phyloP scores from a whole-genome alignment of 768 basidiomycete genomes.

The Termitomyces sp. region DNA sequence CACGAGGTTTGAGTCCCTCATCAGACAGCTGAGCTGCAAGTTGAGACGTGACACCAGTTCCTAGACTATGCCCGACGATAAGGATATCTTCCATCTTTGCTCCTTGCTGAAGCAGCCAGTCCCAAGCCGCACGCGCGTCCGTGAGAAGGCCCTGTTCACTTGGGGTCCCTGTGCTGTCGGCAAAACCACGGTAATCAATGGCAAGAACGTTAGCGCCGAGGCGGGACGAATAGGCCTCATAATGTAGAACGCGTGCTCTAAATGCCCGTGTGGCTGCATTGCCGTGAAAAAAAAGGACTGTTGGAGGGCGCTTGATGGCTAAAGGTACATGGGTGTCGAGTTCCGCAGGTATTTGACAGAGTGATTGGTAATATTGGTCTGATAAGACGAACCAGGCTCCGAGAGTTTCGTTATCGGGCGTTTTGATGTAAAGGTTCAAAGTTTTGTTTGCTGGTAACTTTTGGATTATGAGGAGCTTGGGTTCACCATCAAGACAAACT shows the following conservation, averaged over 20 bases:
- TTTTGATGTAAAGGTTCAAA: slow-evolving; percentile 63
- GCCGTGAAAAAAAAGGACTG: slow-evolving; percentile 91
- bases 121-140: slow-evolving; percentile 78
- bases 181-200: slow-evolving; percentile 92
- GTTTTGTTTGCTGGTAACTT: slow-evolving; percentile 70
- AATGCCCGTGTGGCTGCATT: slow-evolving; percentile 81
- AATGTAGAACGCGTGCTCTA: slow-evolving; percentile 61
- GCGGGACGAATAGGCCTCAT: slow-evolving; percentile 61
- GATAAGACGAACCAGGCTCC: slow-evolving; percentile 87
- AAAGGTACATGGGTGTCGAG: slow-evolving; percentile 40
- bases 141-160: slow-evolving; percentile 66
- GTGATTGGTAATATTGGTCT: slow-evolving; percentile 54
- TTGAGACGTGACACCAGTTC: slow-evolving; percentile 71
- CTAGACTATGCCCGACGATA: slow-evolving; percentile 84
- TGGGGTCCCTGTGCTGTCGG: slow-evolving; percentile 77
- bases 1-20: slow-evolving; percentile 37
- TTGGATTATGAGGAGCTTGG: background rate
- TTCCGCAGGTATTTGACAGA: slow-evolving; percentile 34
- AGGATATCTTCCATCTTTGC: slow-evolving; percentile 58
- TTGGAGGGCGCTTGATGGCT: slow-evolving; percentile 60
- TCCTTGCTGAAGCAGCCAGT: slow-evolving; percentile 65
- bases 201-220: slow-evolving; percentile 74
- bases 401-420: slow-evolving; percentile 72
- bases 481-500: background rate
- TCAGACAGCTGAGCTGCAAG: slow-evolving; percentile 45